Evolutionary conservation across 371 early-diverging fungal species (phyloP), one percentile per base, ranked within the genome.

Genomic region (Mucor plumbeus): DNA sequence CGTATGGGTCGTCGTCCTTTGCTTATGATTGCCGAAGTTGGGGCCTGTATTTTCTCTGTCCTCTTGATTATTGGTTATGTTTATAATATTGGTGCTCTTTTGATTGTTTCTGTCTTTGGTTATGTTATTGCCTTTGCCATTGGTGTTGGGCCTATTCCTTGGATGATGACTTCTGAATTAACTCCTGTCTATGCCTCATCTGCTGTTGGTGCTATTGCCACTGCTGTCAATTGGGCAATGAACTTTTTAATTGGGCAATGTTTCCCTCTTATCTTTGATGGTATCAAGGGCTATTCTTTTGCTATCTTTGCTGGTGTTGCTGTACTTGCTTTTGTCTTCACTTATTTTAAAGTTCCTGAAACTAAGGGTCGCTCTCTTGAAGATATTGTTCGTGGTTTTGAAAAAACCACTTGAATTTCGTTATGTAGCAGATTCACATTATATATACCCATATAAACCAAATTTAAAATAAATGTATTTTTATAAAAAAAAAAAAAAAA

Each of bases 11-110:
- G n/a, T n/a, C n/a, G n/a, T n/a, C n/a, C n/a, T n/a, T n/a, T n/a
- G n/a, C n/a, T n/a, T n/a, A n/a, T n/a, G n/a, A n/a, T n/a, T n/a
- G n/a, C n/a, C n/a, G n/a, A n/a, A n/a, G n/a, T n/a, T n/a, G n/a
- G n/a, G n/a, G n/a, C n/a, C n/a, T n/a, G n/a, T n/a, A n/a, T n/a
- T n/a, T n/a, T n/a, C n/a, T n/a, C n/a, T n/a, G n/a, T n/a, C 10
- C 68, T 91, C 35, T 83, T 92, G 7, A 87, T 86, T 11, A 82
- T 86, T 69, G 59, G 90, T 34, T 95, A 92, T 79, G 87, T 92
- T 8, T 96, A 92, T 79, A 91, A 91, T 33, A 72, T 95, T 40
- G 98, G 94, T n/a, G n/a, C n/a, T n/a, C n/a, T n/a, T n/a, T n/a
- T n/a, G n/a, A n/a, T n/a, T n/a, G n/a, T n/a, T n/a, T n/a, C n/a